A percentile compares a stretch with the other conserved stretches of the same genome.
phyloP scores from a whole-genome alignment of 306 rosid genomes.

The Castanopsis chinensis region DNA sequence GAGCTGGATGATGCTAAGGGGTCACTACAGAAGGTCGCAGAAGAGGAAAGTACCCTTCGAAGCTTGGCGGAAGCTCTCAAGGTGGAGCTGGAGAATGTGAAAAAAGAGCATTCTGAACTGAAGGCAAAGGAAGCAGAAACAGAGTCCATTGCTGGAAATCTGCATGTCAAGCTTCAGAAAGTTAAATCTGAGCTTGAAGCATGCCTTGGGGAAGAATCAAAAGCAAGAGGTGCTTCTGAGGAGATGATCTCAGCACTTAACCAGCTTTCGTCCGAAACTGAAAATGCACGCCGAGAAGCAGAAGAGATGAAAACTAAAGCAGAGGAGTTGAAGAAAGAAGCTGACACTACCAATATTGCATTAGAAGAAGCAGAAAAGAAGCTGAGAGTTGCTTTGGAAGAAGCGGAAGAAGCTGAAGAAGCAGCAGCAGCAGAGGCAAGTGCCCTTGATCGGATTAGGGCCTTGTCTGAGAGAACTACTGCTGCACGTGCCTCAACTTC shows the following conservation, averaged over 20 bases:
- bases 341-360: constrained; percentile 56
- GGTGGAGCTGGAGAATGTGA: constrained; percentile 79
- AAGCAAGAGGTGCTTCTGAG: constrained; percentile 72
- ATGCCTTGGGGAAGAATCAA: constrained; percentile 66
- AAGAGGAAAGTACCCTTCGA: constrained; percentile 84
- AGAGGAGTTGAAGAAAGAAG: constrained; percentile 72
- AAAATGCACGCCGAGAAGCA: constrained; percentile 61
- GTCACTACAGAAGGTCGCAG: constrained; percentile 77
- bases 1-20: constrained; percentile 90
- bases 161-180: constrained; percentile 76
- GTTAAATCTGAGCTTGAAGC: constrained; percentile 78
- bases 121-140: constrained; percentile 90
- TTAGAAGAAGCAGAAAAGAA: constrained; percentile 70
- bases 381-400: constrained; percentile 65
- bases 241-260: constrained; percentile 73
- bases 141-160: constrained; percentile 77
- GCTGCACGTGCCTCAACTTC: constrained; percentile 93
- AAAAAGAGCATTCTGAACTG: constrained; percentile 73
- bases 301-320: constrained; percentile 75
- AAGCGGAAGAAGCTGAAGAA: constrained; percentile 84
- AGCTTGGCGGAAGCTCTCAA: constrained; percentile 71
- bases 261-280: constrained; percentile 68
- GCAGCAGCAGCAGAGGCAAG: constrained; percentile 75
- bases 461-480: constrained; percentile 64
- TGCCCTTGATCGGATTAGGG: constrained; percentile 77